These are phyloP conservation scores for Suillus cothurnatus DNA, from an alignment of 768 basidiomycete species.

Conservation along the genomic window DNA sequence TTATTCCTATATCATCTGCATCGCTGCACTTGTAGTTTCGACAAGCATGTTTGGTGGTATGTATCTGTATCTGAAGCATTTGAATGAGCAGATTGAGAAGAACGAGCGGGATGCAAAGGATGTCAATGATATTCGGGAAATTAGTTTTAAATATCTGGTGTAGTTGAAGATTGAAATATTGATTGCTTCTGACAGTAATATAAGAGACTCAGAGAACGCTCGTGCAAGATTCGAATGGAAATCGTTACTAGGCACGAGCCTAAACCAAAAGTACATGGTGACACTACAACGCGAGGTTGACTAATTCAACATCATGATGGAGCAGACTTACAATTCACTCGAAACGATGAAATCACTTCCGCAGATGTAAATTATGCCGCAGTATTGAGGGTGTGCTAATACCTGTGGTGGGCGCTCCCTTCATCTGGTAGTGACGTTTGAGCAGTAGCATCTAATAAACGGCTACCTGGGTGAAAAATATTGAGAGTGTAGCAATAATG, in stretches of 20 bases:
- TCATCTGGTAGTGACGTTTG: too few relatives aligned
- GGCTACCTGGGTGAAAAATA: too few relatives aligned
- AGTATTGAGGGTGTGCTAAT: neutral
- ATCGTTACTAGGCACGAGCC: neutral
- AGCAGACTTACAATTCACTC: neutral
- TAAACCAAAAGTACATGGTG: neutral
- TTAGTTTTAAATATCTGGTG: neutral
- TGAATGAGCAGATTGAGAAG: neutral
- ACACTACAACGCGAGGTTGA: neutral
- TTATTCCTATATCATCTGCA: neutral
- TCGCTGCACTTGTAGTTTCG: neutral
- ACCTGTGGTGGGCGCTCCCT: too few relatives aligned
- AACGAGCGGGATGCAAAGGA: neutral
- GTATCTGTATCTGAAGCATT: neutral
- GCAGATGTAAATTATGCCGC: neutral
- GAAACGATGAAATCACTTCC: neutral
- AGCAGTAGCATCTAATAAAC: too few relatives aligned
- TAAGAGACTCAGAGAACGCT: too few relatives aligned
- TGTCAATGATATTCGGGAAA: neutral
- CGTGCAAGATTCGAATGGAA: neutral
- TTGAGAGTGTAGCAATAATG: too few relatives aligned
- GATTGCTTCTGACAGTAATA: too few relatives aligned
- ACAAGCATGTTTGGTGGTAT: neutral
- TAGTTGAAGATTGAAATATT: neutral
- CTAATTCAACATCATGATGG: neutral